Percentiles rank a stretch among this genome's conserved stretches.
Conservation (phyloP, 768 basidiomycete genomes). For the Collybiopsis confluens region DNA sequence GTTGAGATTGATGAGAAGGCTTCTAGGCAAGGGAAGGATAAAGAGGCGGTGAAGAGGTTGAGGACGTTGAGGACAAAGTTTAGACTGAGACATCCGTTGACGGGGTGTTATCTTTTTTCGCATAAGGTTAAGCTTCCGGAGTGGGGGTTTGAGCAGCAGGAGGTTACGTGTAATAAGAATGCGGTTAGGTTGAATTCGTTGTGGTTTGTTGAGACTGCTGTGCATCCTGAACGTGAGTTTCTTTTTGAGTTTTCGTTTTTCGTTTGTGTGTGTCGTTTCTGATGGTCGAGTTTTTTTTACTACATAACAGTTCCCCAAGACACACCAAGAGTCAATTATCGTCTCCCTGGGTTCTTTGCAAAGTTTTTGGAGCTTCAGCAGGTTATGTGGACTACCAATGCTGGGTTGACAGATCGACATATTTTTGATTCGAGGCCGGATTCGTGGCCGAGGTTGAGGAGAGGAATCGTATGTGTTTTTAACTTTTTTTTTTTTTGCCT, state of each 20-base stretch:
- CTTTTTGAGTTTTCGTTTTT: too few relatives aligned
- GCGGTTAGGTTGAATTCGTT: constrained; percentile 84
- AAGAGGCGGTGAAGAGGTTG: constrained; percentile 63
- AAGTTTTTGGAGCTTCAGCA: constrained; percentile 91
- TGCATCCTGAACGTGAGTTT: constrained; percentile 66
- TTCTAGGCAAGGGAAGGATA: constrained; percentile 45
- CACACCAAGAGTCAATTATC: constrained; percentile 86
- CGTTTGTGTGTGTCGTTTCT: constrained; percentile 26
- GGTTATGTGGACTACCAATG: constrained; percentile 98
- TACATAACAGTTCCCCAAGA: constrained; percentile 59
- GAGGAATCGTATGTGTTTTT: constrained; percentile 78
- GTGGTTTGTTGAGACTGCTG: constrained; percentile 91
- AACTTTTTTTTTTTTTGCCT: constrained; percentile 9
- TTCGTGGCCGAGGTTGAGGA: constrained; percentile 84
- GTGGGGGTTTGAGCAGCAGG: constrained; percentile 98
- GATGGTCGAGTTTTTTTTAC: neutral
- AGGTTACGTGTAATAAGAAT: constrained; percentile 99
- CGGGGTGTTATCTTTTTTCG: constrained; percentile 95
- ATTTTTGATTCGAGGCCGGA: constrained; percentile 90
- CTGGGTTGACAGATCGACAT: constrained; percentile 92
- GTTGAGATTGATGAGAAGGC: constrained; percentile 79
- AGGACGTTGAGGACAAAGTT: constrained; percentile 81
- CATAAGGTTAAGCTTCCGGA: constrained; percentile 98
- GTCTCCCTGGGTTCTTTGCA: constrained; percentile 76
- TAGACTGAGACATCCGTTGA: constrained; percentile 76